Evolutionary conservation across 1,284 basidiomycete species (phyloP).

Genomic region (Phellopilus nigrolimitatus): DNA sequence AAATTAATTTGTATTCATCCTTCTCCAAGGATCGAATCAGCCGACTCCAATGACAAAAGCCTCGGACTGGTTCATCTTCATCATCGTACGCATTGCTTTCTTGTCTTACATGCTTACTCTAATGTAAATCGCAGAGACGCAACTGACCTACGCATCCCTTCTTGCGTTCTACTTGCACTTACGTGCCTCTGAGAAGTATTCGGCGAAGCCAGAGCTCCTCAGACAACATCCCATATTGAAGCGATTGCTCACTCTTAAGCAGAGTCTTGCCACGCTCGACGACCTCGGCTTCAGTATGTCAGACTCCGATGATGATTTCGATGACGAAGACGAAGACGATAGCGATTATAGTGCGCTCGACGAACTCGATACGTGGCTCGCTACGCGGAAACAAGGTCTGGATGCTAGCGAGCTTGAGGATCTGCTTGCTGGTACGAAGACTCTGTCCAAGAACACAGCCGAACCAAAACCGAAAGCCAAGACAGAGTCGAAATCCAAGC

Average conservation of each 20-base stretch:
- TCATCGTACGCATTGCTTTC: conserved; percentile 54
- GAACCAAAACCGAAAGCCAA: conserved; percentile 24
- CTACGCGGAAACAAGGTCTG: conserved; percentile 29
- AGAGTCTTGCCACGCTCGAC: conserved; percentile 78
- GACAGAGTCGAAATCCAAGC: conserved; percentile 22
- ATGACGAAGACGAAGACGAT: conserved; percentile 23
- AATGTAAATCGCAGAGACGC: conserved; percentile 54
- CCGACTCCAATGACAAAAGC: conserved; percentile 44
- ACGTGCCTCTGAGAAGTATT: conserved; percentile 62
- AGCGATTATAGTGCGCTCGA: conserved; percentile 14
- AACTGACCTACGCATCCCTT: conserved; percentile 86
- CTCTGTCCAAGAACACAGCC: conserved; percentile 25
- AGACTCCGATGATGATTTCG: conserved; percentile 41
- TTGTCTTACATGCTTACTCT: not conserved
- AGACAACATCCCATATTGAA: conserved; percentile 74
- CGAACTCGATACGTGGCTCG: conserved; percentile 23
- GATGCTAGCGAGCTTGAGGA: conserved; percentile 52
- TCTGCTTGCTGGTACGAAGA: conserved; percentile 49
- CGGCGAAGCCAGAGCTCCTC: conserved; percentile 58
- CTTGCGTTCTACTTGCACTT: conserved; percentile 94
- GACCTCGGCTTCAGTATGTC: conserved; percentile 68
- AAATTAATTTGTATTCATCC: not conserved
- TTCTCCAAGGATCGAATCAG: conserved; percentile 41
- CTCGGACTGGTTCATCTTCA: conserved; percentile 70
- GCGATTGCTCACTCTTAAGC: conserved; percentile 83